Conservation (phyloP, 2,329 filamentous ascomycete species). For the Cercospora nicotianae region DNA sequence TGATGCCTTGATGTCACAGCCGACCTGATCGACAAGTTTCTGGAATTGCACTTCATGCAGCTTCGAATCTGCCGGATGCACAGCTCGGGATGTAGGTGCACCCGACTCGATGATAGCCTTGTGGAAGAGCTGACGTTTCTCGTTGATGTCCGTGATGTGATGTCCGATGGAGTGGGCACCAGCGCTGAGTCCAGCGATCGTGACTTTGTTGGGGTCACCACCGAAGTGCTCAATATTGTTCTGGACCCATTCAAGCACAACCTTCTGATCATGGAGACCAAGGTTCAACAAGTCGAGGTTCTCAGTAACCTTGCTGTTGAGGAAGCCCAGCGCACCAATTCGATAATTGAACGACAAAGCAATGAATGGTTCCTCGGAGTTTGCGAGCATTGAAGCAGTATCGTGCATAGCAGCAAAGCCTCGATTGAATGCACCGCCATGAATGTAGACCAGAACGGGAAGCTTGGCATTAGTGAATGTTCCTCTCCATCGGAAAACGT, state of each 20-base stretch:
- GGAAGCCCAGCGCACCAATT: slow-evolving; percentile 67
- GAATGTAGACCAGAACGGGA: slow-evolving; percentile 61
- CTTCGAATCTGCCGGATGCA: slow-evolving; percentile 43
- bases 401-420: slow-evolving; percentile 57
- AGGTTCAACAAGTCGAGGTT: slow-evolving; percentile 54
- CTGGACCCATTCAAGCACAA: slow-evolving; percentile 46
- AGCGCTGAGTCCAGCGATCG: slow-evolving; percentile 50
- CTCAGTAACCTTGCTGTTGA: slow-evolving; percentile 55
- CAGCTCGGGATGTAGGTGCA: slow-evolving; percentile 49
- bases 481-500: slow-evolving; percentile 53
- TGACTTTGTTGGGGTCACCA: slow-evolving; percentile 36
- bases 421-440: slow-evolving; percentile 59
- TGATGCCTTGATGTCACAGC: slow-evolving; percentile 33
- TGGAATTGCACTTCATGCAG: slow-evolving; percentile 50
- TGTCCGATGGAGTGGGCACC: slow-evolving; percentile 69
- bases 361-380: slow-evolving; percentile 51
- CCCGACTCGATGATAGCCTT: slow-evolving; percentile 51
- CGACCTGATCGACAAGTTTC: slow-evolving; percentile 43
- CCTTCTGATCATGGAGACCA: slow-evolving; percentile 44
- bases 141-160: slow-evolving; percentile 58
- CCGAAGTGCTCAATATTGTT: slow-evolving; percentile 44
- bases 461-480: slow-evolving; percentile 44
- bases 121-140: slow-evolving; percentile 45
- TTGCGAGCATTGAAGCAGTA: slow-evolving; percentile 55
- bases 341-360: slow-evolving; percentile 63